Conservation (phyloP, 257 asterid species). For the Nicotiana attenuata region DNA sequence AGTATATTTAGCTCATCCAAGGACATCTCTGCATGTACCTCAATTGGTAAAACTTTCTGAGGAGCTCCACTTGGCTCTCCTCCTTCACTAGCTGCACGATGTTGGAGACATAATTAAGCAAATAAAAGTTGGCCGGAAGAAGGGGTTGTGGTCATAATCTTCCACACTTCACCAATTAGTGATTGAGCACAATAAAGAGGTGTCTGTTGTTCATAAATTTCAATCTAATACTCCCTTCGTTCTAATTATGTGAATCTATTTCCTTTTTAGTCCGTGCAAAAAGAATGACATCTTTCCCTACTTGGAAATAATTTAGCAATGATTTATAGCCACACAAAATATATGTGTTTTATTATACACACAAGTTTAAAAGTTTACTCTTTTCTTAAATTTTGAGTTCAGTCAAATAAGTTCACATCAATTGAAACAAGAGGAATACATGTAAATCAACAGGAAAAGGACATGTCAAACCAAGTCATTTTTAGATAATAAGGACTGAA, state of each 20-base stretch:
- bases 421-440: neutral
- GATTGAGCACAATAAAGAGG: neutral
- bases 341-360: too few species aligned
- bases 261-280: too few species aligned
- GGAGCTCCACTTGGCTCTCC: slow-evolving; percentile 64
- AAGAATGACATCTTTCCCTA: too few species aligned
- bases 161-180: neutral
- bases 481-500: neutral
- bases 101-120: neutral
- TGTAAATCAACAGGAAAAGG: neutral
- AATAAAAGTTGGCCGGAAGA: neutral
- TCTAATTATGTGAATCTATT: too few species aligned
- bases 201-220: too few species aligned
- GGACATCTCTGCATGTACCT: slow-evolving; percentile 49
- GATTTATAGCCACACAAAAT: too few species aligned
- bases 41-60: slow-evolving; percentile 55
- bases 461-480: neutral
- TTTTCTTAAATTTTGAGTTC: too few species aligned
- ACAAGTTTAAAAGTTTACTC: too few species aligned
- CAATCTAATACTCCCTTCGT: neutral
- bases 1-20: slow-evolving; percentile 48
- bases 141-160: neutral
- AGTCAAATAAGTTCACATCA: too few species aligned
- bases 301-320: too few species aligned
- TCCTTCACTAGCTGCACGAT: slow-evolving; percentile 40